phyloP scores from a whole-genome alignment of 306 rosid species.

The Prunus campanulata region DNA sequence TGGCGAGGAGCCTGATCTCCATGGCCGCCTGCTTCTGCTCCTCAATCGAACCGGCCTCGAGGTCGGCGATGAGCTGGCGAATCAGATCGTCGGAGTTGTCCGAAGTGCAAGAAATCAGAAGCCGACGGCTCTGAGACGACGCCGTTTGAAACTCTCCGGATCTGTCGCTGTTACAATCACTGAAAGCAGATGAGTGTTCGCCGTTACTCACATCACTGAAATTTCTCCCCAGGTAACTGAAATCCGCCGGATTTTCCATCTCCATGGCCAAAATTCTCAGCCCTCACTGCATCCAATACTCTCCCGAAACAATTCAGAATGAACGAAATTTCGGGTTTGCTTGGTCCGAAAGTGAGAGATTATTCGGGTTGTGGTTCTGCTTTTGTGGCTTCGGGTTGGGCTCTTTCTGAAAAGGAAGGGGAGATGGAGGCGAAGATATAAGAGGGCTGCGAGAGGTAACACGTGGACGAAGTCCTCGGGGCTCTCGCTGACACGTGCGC shows the following conservation, averaged over 20 bases:
- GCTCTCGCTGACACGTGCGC: conserved; percentile 57
- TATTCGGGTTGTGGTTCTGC: not conserved
- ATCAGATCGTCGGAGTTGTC: conserved; percentile 82
- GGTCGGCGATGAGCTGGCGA: conserved; percentile 66
- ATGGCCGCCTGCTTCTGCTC: conserved; percentile 92
- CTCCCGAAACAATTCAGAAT: not conserved
- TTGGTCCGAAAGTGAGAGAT: conserved; percentile 3
- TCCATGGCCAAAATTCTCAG: conserved; percentile 40
- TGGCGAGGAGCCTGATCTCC: conserved; percentile 91
- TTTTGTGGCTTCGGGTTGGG: not conserved
- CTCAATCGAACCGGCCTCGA: conserved; percentile 64
- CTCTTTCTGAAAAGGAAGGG: not conserved
- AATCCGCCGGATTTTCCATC: conserved; percentile 37
- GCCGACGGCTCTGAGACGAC: conserved; percentile 59
- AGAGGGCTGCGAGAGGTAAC: conserved; percentile 13
- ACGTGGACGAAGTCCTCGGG: conserved; percentile 29
- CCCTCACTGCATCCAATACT: conserved; percentile 15
- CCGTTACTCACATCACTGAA: conserved; percentile 53
- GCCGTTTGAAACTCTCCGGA: conserved; percentile 81
- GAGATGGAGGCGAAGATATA: conserved; percentile 2
- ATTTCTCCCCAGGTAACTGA: conserved; percentile 49
- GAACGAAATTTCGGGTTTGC: not conserved
- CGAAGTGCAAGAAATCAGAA: conserved; percentile 60
- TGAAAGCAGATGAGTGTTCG: conserved; percentile 70
- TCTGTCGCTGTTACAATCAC: conserved; percentile 94